A percentile compares a stretch with the other conserved stretches of the same genome.
phyloP scores from a whole-genome alignment of 2,329 filamentous ascomycete species.

The Dryadomyces quercivorus region DNA sequence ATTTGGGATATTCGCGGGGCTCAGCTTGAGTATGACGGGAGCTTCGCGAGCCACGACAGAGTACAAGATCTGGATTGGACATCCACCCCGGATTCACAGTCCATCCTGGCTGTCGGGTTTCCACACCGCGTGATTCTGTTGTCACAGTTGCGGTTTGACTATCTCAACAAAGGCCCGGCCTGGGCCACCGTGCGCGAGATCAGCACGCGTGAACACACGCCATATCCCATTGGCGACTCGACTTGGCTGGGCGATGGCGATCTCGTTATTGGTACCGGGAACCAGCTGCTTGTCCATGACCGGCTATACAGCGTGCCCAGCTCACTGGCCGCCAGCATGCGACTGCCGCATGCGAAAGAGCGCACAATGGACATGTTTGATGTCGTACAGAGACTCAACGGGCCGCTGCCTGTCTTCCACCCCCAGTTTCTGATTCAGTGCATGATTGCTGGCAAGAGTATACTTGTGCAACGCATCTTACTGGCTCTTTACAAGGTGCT shows the following conservation, averaged over 20 bases:
- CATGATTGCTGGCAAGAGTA: slow-evolving; percentile 66
- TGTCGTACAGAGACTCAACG: slow-evolving; percentile 72
- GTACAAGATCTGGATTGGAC: slow-evolving; percentile 91
- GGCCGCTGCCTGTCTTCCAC: slow-evolving; percentile 80
- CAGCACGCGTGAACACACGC: slow-evolving; percentile 66
- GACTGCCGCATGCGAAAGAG: slow-evolving; percentile 34
- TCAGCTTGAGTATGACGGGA: slow-evolving; percentile 69
- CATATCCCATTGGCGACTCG: slow-evolving; percentile 84
- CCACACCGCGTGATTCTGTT: slow-evolving; percentile 73
- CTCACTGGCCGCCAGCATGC: slow-evolving; percentile 40
- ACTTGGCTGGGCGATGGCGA: slow-evolving; percentile 81
- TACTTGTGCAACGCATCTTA: slow-evolving; percentile 60
- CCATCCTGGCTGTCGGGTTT: slow-evolving; percentile 85
- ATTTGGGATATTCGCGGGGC: slow-evolving; percentile 84
- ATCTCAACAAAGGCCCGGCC: slow-evolving; percentile 75
- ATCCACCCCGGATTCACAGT: slow-evolving; percentile 78
- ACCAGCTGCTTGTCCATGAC: slow-evolving; percentile 79
- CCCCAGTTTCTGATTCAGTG: slow-evolving; percentile 84
- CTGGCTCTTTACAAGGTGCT: slow-evolving; percentile 61
- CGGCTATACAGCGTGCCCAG: slow-evolving; percentile 56
- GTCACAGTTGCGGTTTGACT: slow-evolving; percentile 83
- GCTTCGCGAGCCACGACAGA: slow-evolving; percentile 58
- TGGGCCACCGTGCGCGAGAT: slow-evolving; percentile 82
- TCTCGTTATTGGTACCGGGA: slow-evolving; percentile 78
- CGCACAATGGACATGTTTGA: slow-evolving; percentile 62